phyloP scores from a whole-genome alignment of 305 asterid genomes.

The Fraxinus sp. region DNA sequence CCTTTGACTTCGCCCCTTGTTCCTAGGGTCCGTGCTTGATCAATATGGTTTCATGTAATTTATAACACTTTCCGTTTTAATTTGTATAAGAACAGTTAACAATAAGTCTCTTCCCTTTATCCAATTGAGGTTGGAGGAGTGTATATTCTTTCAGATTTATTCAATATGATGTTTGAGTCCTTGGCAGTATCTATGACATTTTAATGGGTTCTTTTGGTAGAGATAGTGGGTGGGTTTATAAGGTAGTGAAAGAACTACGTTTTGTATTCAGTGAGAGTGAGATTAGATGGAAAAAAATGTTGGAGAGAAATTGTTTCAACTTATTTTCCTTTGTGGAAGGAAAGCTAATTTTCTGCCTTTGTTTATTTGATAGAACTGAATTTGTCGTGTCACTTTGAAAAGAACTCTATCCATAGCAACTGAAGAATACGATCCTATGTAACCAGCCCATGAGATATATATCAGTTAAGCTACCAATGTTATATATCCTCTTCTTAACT shows the following conservation, averaged over 20 bases:
- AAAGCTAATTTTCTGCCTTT: not conserved
- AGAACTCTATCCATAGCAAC: not conserved
- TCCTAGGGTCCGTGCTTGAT: not conserved
- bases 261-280: not conserved
- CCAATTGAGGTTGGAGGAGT: not conserved
- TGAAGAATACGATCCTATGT: not conserved
- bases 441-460: too few species aligned
- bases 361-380: not conserved
- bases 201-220: not conserved
- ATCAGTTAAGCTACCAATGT: too few species aligned
- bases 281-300: not conserved
- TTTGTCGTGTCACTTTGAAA: not conserved
- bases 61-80: not conserved
- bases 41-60: not conserved
- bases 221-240: not conserved
- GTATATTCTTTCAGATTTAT: not conserved
- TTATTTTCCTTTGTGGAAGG: not conserved
- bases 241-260: not conserved
- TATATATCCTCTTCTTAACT: not conserved
- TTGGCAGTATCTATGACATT: not conserved
- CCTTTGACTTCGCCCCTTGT: not conserved
- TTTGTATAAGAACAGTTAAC: not conserved
- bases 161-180: not conserved
- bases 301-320: not conserved
- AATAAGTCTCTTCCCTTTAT: not conserved